Conservation (phyloP, 1,284 basidiomycete species). For the Fomitopsis betulina region DNA sequence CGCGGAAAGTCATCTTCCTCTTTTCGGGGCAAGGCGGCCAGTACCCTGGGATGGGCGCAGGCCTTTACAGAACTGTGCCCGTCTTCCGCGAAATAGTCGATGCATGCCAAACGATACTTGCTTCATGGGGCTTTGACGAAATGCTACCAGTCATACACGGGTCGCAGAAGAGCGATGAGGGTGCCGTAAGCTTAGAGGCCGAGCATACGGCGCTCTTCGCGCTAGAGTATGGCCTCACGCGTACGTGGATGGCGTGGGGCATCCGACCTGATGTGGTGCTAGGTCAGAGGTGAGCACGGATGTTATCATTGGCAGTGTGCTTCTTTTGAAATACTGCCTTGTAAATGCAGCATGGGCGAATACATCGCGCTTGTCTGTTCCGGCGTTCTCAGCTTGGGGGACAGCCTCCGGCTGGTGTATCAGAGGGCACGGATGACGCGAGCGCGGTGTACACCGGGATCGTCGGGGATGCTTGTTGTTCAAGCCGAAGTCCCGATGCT, state of each 20-base stretch:
- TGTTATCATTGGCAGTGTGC: not conserved
- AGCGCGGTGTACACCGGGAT: constrained; percentile 36
- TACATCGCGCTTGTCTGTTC: constrained; percentile 64
- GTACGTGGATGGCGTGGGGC: constrained; percentile 65
- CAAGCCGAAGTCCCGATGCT: constrained; percentile 34
- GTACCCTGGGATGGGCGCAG: constrained; percentile 57
- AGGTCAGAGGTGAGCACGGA: constrained; percentile 53
- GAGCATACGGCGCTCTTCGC: constrained; percentile 54
- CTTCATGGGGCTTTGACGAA: constrained; percentile 44
- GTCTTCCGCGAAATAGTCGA: constrained; percentile 49
- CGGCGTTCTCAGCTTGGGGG: constrained; percentile 49
- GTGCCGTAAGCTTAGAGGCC: constrained; percentile 32
- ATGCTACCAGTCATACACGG: constrained; percentile 41
- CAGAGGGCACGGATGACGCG: constrained; percentile 51
- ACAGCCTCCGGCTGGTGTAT: constrained; percentile 54
- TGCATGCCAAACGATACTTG: constrained; percentile 49
- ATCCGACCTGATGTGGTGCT: constrained; percentile 51
- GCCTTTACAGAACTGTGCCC: constrained; percentile 44
- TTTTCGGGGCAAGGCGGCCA: constrained; percentile 72
- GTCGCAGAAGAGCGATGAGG: not conserved
- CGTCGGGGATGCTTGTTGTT: constrained; percentile 60
- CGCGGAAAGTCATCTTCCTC: constrained; percentile 47
- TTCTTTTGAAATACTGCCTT: not conserved
- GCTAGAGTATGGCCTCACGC: constrained; percentile 54
- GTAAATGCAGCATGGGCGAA: constrained; percentile 53